phyloP scores from a whole-genome alignment of 2,329 filamentous ascomycete species.

The Penicillium sumatraense region DNA sequence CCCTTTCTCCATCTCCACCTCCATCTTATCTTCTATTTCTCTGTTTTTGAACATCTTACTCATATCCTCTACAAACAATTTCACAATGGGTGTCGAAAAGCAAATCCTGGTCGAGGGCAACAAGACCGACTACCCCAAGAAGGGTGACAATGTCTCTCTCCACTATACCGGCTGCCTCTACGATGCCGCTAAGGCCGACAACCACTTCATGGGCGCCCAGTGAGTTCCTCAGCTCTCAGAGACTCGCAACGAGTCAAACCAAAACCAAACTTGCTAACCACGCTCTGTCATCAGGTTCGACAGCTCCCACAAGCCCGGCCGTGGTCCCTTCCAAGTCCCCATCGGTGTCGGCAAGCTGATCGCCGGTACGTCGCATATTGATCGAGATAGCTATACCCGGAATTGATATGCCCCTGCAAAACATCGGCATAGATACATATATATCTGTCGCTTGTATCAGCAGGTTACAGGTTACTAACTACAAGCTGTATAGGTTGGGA shows the following conservation, averaged over 20 bases:
- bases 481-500: slow-evolving; percentile 65
- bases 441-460: too few species aligned
- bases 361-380: slow-evolving; percentile 64
- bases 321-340: slow-evolving; percentile 69
- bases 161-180: slow-evolving; percentile 90
- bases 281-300: slow-evolving; percentile 72
- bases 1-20: not conserved
- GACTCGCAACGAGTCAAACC: too few species aligned
- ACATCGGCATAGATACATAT: not conserved
- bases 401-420: not conserved
- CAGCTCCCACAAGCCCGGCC: slow-evolving; percentile 68
- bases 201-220: slow-evolving; percentile 70
- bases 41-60: not conserved
- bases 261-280: not conserved
- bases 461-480: not conserved
- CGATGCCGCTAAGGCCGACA: slow-evolving; percentile 63
- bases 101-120: slow-evolving; percentile 65
- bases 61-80: not conserved
- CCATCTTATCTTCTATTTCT: too few species aligned
- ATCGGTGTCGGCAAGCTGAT: slow-evolving; percentile 90
- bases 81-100: slow-evolving; percentile 74
- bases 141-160: slow-evolving; percentile 78
- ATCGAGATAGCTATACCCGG: not conserved
- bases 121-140: slow-evolving; percentile 61
- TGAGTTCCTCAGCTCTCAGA: slow-evolving; percentile 51